Evolutionary conservation across 345 rosid species (phyloP).

Genomic region (Gossypium sturtianum): DNA sequence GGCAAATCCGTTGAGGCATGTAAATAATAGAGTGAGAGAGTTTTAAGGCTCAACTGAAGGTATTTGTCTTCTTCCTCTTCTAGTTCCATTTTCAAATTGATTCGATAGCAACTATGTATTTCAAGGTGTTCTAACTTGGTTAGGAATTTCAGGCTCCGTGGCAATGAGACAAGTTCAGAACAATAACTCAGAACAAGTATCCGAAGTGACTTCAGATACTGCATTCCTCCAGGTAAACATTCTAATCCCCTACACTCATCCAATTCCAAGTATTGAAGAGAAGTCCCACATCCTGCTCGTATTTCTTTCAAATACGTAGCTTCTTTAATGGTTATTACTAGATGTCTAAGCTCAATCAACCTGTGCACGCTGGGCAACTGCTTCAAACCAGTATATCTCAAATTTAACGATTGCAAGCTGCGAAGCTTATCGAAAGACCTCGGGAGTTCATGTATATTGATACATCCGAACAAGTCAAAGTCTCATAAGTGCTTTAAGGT

Average conservation of each 20-base stretch:
- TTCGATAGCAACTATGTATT: fast-evolving
- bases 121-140: no score
- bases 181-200: fast-evolving
- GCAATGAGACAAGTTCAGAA: not conserved
- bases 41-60: not conserved
- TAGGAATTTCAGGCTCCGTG: not conserved
- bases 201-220: not conserved
- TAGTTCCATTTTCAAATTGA: not conserved
- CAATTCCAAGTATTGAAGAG: no score
- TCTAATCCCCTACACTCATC: fast-evolving
- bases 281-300: no score
- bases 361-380: not conserved
- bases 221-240: not conserved
- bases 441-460: no score
- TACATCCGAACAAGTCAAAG: no score
- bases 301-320: no score
- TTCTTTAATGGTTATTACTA: no score
- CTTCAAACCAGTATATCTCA: no score
- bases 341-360: not conserved
- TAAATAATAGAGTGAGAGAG: not conserved
- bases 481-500: no score
- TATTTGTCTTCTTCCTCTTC: not conserved
- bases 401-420: no score
- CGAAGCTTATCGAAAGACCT: no score
- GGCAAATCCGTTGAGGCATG: not conserved